phyloP scores from a whole-genome alignment of 2,329 filamentous ascomycete species.

The Stemphylium vesicarium region DNA sequence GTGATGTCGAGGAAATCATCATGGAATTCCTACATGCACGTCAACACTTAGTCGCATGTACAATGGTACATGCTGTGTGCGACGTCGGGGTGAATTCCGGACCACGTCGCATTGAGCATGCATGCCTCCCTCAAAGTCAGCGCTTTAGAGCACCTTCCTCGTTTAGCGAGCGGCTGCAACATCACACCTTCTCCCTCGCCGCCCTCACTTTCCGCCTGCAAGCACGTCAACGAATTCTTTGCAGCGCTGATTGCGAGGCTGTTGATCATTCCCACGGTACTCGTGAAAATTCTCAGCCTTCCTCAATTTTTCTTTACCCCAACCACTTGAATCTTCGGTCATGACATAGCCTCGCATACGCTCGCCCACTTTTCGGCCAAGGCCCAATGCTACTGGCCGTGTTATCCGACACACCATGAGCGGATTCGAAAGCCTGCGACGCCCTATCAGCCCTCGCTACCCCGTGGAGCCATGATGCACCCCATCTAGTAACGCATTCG shows the following conservation, averaged over 20 bases:
- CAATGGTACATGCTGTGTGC: constrained; percentile 3
- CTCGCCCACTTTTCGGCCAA: constrained; percentile 11
- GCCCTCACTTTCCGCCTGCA: background rate
- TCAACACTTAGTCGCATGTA: constrained; percentile 4
- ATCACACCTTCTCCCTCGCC: constrained; percentile 2
- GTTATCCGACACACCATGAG: constrained; percentile 5
- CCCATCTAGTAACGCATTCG: background rate
- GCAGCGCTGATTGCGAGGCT: background rate
- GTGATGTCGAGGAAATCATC: background rate
- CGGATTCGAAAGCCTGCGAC: background rate
- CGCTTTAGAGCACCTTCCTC: constrained; percentile 18
- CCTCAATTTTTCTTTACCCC: background rate
- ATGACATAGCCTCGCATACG: constrained; percentile 18
- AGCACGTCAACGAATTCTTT: constrained; percentile 1
- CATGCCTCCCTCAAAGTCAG: constrained; percentile 1
- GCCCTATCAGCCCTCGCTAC: constrained; percentile 1
- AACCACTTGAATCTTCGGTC: constrained; percentile 4
- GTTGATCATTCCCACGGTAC: background rate
- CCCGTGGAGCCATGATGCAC: background rate
- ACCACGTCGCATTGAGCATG: constrained; percentile 14
- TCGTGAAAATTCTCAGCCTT: background rate
- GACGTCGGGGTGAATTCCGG: constrained; percentile 15
- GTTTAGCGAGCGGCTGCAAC: constrained; percentile 11
- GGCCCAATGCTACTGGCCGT: constrained; percentile 7
- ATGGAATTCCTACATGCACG: constrained; percentile 2